These are phyloP conservation scores for Rhodamnia rubescens DNA, from an alignment of 345 rosid genomes.

Conservation along the genomic window DNA sequence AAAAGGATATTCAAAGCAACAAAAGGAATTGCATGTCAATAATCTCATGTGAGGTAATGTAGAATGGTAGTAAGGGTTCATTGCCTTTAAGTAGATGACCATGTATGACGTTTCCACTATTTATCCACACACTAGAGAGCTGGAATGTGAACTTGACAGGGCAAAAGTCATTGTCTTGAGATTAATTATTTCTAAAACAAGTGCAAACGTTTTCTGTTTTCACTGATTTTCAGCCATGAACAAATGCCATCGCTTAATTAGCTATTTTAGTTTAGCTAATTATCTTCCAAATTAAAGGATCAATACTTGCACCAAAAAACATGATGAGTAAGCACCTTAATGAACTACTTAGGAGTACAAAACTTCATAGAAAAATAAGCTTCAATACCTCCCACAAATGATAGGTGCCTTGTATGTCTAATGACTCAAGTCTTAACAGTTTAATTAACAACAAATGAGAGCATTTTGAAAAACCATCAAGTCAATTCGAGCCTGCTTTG, in stretches of 20 bases:
- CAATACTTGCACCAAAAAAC: not conserved
- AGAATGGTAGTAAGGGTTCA: not conserved
- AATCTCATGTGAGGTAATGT: not conserved
- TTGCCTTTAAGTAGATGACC: not conserved
- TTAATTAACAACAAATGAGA: not conserved
- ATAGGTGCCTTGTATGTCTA: not conserved
- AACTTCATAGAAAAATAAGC: not conserved
- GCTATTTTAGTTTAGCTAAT: not conserved
- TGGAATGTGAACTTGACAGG: not conserved
- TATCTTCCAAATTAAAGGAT: not conserved
- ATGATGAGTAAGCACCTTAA: not conserved
- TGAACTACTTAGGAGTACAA: not conserved
- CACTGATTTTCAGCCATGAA: not conserved
- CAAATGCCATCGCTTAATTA: not conserved
- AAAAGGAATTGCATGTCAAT: not conserved
- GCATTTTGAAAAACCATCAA: not conserved
- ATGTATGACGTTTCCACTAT: not conserved
- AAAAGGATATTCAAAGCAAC: not conserved
- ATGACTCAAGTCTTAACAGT: not conserved
- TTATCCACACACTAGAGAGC: not conserved
- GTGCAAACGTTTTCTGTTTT: not conserved
- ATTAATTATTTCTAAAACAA: not conserved
- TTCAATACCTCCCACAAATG: not conserved
- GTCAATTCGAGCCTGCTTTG: not conserved
- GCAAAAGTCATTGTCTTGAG: not conserved